Conservation (phyloP, 1,139 yeast species). For the Yamadazyma spencermartinsiae region DNA sequence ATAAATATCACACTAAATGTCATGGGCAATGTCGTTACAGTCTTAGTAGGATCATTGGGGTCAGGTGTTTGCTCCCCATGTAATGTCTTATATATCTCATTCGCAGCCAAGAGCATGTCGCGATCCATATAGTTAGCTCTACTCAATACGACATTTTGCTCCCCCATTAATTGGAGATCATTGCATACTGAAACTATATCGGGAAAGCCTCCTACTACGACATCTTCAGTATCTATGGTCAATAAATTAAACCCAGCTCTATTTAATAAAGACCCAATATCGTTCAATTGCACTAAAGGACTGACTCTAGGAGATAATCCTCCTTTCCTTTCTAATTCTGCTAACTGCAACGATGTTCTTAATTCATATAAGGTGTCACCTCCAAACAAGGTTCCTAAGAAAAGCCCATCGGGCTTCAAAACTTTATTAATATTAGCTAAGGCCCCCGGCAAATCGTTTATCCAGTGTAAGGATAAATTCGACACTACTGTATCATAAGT, state of each 20-base stretch:
- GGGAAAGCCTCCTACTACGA: slow-evolving; percentile 78
- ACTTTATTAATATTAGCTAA: slow-evolving; percentile 59
- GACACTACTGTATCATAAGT: slow-evolving; percentile 73
- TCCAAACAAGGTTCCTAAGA: slow-evolving; percentile 81
- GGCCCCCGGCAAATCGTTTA: slow-evolving; percentile 73
- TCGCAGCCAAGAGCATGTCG: slow-evolving; percentile 72
- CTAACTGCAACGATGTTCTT: slow-evolving; percentile 76
- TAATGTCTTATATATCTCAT: slow-evolving; percentile 68
- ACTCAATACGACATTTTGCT: slow-evolving; percentile 67
- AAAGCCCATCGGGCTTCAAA: slow-evolving; percentile 78
- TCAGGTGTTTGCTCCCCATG: slow-evolving; percentile 62
- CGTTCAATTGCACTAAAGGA: slow-evolving; percentile 78
- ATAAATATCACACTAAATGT: slow-evolving; percentile 76
- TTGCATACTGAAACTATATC: slow-evolving; percentile 65
- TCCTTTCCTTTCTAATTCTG: slow-evolving; percentile 77
- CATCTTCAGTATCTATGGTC: slow-evolving; percentile 83
- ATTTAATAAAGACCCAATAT: slow-evolving; percentile 70
- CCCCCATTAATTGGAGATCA: slow-evolving; percentile 83
- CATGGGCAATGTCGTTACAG: slow-evolving; percentile 45
- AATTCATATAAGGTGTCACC: slow-evolving; percentile 83
- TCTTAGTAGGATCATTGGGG: slow-evolving; percentile 23
- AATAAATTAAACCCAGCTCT: slow-evolving; percentile 77
- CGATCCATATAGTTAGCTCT: slow-evolving; percentile 57
- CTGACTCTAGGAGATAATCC: slow-evolving; percentile 81
- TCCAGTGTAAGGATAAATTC: slow-evolving; percentile 80